phyloP scores from a whole-genome alignment of 345 rosid species.

The Ceriops zippeliana region DNA sequence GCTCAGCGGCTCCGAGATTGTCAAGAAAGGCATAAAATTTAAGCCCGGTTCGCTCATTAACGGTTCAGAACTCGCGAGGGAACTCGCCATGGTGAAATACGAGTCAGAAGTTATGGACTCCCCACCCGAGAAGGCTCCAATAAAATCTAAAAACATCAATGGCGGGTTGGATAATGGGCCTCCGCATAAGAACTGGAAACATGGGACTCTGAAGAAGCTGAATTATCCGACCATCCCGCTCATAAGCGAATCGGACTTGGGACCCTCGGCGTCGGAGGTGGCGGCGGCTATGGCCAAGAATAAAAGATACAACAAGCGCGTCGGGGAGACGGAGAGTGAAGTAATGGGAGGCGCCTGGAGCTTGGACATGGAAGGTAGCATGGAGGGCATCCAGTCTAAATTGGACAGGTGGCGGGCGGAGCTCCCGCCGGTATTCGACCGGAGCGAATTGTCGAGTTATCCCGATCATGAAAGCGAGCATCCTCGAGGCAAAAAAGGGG shows the following conservation, averaged over 20 bases:
- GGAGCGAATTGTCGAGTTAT: slow-evolving; percentile 34
- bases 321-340: slow-evolving; percentile 53
- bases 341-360: slow-evolving; percentile 38
- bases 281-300: slow-evolving; percentile 51
- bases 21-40: slow-evolving; percentile 1
- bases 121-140: not conserved
- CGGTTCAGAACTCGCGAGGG: not conserved
- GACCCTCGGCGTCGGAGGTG: slow-evolving; percentile 92
- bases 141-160: not conserved
- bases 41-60: slow-evolving; percentile 4
- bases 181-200: slow-evolving; percentile 3
- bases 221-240: slow-evolving; percentile 27
- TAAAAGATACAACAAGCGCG: slow-evolving; percentile 21
- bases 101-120: not conserved
- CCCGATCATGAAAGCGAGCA: slow-evolving; percentile 30
- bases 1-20: slow-evolving; percentile 19
- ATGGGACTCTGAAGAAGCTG: slow-evolving; percentile 29
- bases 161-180: not conserved
- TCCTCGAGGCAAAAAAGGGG: slow-evolving; percentile 4
- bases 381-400: slow-evolving; percentile 77
- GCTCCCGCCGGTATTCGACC: slow-evolving; percentile 63
- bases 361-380: slow-evolving; percentile 48
- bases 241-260: slow-evolving; percentile 67
- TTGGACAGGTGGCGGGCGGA: slow-evolving; percentile 82
- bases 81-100: slow-evolving; percentile 3